These are phyloP conservation scores for Jackrogersella multiformis DNA, from an alignment of 495 filamentous ascomycete species.

Conservation along the genomic window DNA sequence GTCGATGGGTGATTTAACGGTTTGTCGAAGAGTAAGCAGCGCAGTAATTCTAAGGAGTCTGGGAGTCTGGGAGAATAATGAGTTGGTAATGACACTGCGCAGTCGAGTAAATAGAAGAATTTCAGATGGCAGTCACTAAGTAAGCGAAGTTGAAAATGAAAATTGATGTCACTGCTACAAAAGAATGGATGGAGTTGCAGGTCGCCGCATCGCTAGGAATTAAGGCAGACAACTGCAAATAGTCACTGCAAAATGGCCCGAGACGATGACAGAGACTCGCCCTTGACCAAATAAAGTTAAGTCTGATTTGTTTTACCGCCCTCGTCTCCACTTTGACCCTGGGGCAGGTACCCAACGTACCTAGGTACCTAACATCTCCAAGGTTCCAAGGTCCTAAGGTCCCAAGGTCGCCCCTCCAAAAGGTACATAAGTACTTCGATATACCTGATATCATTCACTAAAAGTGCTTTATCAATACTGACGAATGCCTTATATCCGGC, in stretches of 20 bases:
- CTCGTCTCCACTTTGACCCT: not conserved
- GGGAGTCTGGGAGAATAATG: not conserved
- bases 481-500: too few relatives aligned
- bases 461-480: too few relatives aligned
- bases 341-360: not conserved
- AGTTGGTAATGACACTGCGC: not conserved
- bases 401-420: not conserved
- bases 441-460: too few relatives aligned
- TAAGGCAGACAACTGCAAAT: not conserved
- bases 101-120: not conserved
- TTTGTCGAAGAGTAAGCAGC: not conserved
- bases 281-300: too few relatives aligned
- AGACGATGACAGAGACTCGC: not conserved
- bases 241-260: not conserved
- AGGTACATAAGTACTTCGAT: not conserved
- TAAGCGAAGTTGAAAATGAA: not conserved
- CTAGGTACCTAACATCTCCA: not conserved
- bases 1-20: not conserved
- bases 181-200: not conserved
- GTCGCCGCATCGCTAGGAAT: constrained; percentile 7
- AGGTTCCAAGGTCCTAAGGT: too few relatives aligned
- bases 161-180: not conserved
- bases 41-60: not conserved
- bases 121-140: not conserved
- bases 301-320: not conserved